Percentiles rank a stretch among this genome's conserved stretches.
phyloP scores from a whole-genome alignment of 2,329 filamentous ascomycete species.

The Blastomyces gilchristii region DNA sequence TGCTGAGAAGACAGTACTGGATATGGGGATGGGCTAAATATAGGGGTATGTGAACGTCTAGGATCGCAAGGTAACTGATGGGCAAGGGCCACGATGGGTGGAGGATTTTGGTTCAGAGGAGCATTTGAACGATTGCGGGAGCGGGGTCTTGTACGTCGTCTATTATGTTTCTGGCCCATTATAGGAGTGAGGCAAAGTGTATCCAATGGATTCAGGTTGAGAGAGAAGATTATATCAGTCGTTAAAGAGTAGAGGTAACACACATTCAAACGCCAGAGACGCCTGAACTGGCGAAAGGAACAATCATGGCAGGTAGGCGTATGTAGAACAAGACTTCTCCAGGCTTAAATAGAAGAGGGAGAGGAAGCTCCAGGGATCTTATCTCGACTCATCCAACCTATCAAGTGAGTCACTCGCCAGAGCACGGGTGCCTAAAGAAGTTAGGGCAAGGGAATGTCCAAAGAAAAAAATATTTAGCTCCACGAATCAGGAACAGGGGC shows the following conservation, averaged over 20 bases:
- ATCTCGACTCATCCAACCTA: constrained; percentile 5
- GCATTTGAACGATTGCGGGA: constrained; percentile 26
- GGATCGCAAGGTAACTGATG: constrained; percentile 16
- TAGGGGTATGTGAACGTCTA: constrained; percentile 1
- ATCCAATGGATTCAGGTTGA: neutral
- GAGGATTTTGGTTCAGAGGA: constrained; percentile 14
- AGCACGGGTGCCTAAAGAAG: neutral
- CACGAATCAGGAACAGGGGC: constrained; percentile 5
- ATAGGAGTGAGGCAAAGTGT: constrained; percentile 1
- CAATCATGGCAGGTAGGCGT: neutral
- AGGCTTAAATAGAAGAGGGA: neutral
- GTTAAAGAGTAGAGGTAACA: neutral
- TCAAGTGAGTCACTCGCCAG: constrained; percentile 5
- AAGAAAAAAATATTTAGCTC: neutral
- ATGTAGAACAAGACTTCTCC: neutral
- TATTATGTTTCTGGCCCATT: constrained; percentile 40
- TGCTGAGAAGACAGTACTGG: constrained; percentile 12
- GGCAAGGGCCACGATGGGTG: constrained; percentile 16
- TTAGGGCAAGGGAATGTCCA: neutral
- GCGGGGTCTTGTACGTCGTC: constrained; percentile 36
- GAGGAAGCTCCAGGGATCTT: neutral
- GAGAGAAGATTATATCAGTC: neutral
- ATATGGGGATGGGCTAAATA: constrained; percentile 18
- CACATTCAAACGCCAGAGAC: constrained; percentile 6
- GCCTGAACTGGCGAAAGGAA: neutral